Conservation (phyloP, 352 stramenopile species). For the Globisporangium nagaii region DNA sequence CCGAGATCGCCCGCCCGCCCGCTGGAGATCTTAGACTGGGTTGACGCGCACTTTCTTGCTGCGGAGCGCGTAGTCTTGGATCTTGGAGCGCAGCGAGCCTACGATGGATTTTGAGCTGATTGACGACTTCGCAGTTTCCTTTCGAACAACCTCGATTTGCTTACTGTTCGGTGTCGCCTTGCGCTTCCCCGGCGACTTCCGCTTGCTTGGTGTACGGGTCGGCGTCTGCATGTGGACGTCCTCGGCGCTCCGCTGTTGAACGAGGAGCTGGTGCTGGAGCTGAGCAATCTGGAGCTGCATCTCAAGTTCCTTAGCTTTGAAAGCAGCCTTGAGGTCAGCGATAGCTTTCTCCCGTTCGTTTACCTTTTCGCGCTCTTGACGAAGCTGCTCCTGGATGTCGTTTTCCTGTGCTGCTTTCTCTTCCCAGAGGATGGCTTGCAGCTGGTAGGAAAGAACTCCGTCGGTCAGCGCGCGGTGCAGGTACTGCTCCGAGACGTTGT, state of each 20-base stretch:
- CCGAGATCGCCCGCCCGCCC: neutral
- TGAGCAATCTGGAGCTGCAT: conserved; percentile 64
- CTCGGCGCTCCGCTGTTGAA: conserved; percentile 13
- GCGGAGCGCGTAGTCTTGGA: conserved; percentile 33
- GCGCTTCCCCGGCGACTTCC: conserved; percentile 39
- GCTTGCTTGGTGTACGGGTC: conserved; percentile 23
- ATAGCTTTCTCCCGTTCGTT: conserved; percentile 44
- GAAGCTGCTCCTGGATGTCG: conserved; percentile 37
- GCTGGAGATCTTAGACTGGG: conserved; percentile 24
- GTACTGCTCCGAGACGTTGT: conserved; percentile 74
- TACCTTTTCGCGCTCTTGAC: conserved; percentile 56
- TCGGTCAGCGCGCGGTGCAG: conserved; percentile 50
- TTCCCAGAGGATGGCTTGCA: conserved; percentile 30
- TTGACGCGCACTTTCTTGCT: conserved; percentile 56
- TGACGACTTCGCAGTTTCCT: conserved; percentile 37
- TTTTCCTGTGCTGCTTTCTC: conserved; percentile 30
- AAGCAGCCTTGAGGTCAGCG: conserved; percentile 43
- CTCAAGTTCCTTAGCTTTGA: conserved; percentile 62
- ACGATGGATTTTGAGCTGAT: conserved; percentile 35
- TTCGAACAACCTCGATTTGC: conserved; percentile 25
- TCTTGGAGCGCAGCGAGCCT: conserved; percentile 42
- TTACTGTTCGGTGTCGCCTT: conserved; percentile 41
- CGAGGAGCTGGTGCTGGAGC: conserved; percentile 37
- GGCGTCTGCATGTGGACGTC: conserved; percentile 30
- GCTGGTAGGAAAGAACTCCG: conserved; percentile 50